A percentile compares a stretch with the other conserved stretches of the same genome.
Conservation (phyloP, 345 rosid genomes). For the Turnera subulata region DNA sequence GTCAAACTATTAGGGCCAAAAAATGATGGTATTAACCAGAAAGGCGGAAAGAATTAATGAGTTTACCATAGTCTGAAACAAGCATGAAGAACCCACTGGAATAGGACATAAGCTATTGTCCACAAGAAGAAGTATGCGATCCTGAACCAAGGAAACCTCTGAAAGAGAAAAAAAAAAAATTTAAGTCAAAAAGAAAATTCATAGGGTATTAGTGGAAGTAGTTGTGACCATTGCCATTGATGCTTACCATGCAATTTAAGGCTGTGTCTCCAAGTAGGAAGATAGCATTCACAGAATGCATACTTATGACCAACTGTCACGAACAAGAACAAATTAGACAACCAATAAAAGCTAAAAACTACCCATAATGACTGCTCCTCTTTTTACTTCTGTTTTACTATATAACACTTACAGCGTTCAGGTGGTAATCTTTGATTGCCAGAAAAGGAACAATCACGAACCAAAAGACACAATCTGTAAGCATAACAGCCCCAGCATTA, state of each 20-base stretch:
- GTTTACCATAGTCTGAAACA: conserved; percentile 57
- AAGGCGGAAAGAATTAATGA: neutral
- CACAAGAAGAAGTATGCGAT: conserved; percentile 84
- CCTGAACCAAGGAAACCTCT: conserved; percentile 86
- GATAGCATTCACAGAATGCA: conserved; percentile 79
- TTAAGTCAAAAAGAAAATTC: neutral
- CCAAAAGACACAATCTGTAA: conserved; percentile 95
- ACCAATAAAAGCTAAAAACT: neutral
- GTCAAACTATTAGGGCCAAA: neutral
- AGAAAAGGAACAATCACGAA: conserved; percentile 88
- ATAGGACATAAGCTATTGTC: conserved; percentile 72
- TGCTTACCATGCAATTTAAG: conserved; percentile 71
- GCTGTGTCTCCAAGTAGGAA: conserved; percentile 78
- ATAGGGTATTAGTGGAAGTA: conserved; percentile 9
- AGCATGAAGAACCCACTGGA: conserved; percentile 92
- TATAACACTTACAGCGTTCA: conserved; percentile 59
- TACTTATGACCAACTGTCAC: conserved; percentile 64
- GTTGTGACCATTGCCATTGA: neutral
- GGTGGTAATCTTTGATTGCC: conserved; percentile 58
- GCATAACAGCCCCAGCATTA: conserved; percentile 97
- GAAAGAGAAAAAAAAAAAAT: conserved; percentile 14
- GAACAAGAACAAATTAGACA: neutral
- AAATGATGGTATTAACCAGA: neutral
- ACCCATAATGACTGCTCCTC: no score
- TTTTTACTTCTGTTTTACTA: no score